A percentile compares a stretch with the other conserved stretches of the same genome.
These are phyloP conservation scores for Eucalyptus regnans DNA, from an alignment of 345 rosid species.

Conservation along the genomic window DNA sequence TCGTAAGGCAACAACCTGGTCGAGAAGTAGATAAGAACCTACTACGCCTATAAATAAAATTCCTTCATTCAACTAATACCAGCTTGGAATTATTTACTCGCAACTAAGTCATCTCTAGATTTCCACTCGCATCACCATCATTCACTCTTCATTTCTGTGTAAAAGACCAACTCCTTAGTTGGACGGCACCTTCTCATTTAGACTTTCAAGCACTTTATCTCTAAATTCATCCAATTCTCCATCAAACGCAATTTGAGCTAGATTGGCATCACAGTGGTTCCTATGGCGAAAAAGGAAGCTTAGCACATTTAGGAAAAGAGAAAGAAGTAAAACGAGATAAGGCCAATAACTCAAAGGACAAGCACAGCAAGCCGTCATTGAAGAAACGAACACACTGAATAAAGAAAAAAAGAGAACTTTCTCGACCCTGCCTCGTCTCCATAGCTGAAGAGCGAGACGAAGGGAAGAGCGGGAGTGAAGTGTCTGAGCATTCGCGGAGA, in stretches of 20 bases:
- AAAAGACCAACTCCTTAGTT: not conserved
- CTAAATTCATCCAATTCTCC: not conserved
- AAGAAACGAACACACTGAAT: not conserved
- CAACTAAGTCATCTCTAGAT: not conserved
- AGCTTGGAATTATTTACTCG: not conserved
- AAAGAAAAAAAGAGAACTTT: not conserved
- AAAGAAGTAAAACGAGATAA: too few species aligned
- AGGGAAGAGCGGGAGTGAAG: too few species aligned
- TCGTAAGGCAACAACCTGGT: not conserved
- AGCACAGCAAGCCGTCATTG: too few species aligned
- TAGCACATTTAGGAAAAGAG: too few species aligned
- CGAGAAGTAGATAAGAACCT: not conserved
- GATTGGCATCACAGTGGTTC: too few species aligned
- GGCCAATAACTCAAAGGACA: too few species aligned
- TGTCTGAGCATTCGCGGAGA: too few species aligned
- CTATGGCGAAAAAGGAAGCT: too few species aligned
- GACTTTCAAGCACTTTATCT: not conserved
- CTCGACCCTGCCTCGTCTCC: not conserved
- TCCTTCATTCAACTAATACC: not conserved
- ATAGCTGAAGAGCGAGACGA: too few species aligned
- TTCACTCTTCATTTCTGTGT: not conserved
- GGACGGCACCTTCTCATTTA: not conserved
- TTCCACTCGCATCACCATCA: not conserved
- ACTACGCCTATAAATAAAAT: accelerated
- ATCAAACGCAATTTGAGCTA: too few species aligned